Evolutionary conservation across 495 filamentous ascomycete genomes (phyloP).

Genomic region (Neurospora discreta): DNA sequence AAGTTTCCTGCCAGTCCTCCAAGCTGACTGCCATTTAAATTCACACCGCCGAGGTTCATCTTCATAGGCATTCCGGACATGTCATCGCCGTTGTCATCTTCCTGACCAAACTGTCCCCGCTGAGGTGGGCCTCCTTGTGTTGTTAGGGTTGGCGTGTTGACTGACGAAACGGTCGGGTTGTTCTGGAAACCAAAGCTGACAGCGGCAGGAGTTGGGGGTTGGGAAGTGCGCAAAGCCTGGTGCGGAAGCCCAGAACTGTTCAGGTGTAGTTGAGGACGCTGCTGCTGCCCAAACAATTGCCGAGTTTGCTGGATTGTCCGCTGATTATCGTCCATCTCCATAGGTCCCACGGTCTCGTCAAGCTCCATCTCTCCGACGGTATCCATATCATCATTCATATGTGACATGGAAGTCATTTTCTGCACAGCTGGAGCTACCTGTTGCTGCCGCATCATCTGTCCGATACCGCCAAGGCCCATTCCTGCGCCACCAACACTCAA

Average conservation of each 20-base stretch:
- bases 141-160: conserved; percentile 83
- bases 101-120: conserved; percentile 41
- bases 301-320: conserved; percentile 50
- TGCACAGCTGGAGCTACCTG: conserved; percentile 17
- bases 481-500: conserved; percentile 17
- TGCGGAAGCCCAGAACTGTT: conserved; percentile 53
- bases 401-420: conserved; percentile 24
- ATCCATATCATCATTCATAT: conserved; percentile 62
- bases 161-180: conserved; percentile 95
- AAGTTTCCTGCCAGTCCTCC: conserved; percentile 14
- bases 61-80: conserved; percentile 51
- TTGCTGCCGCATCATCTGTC: conserved; percentile 38
- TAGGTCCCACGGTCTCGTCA: conserved; percentile 65
- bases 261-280: conserved; percentile 62
- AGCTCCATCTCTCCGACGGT: conserved; percentile 93
- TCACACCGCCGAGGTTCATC: conserved; percentile 42
- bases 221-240: conserved; percentile 73
- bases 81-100: conserved; percentile 30
- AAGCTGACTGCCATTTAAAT: conserved; percentile 35
- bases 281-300: conserved; percentile 62
- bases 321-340: conserved; percentile 48
- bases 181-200: conserved; percentile 67
- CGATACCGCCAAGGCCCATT: conserved; percentile 27
- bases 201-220: conserved; percentile 75
- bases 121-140: conserved; percentile 40